Evolutionary conservation across 2,329 filamentous ascomycete genomes (phyloP), one percentile per base, ranked within the genome.

Genomic region (Penicillium thymicola): DNA sequence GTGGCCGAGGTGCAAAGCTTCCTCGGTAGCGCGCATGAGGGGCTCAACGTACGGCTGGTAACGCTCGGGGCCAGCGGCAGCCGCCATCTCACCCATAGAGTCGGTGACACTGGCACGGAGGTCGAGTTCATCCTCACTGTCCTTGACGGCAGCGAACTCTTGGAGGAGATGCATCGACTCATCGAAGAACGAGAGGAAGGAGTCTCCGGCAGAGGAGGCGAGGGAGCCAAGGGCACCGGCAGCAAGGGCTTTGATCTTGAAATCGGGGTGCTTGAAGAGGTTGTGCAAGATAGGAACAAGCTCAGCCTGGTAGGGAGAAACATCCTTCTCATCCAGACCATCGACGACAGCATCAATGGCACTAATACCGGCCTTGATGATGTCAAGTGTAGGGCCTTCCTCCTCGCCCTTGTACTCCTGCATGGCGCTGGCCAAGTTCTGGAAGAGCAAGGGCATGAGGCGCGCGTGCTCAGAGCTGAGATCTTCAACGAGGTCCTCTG

Each of bases 41-140:
- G 91, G 90, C 70, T 89, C 82, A 36, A 97, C 92, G 70, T 93
- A 97, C 14, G 89, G 90, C 79, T 96, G 87, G 82, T 97, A 97
- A 46, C 89, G 82, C 72, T 90, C 83, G 36, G 90, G 80, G 21
- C 94, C 94, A 58, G 97, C 93, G 53, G 94, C 91, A 55, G 87
- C 81, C 41, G 94, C 92, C 70, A 97, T 95, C 73, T 92, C 92
- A 57, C 92, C 93, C 81, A 99, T 89, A 25, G 92, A 87, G 78
- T 99, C 94, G 65, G 90, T 92, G 38, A 95, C 91, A 55, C 91
- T 89, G 65, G 90, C 92, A 65, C 94, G 88, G 34, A 97, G 85
- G 62, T 96, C 88, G 52, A 97, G 85, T 71, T 96, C 91, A 50
- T 96, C 92, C 64, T 96, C 89, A 58, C 85, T 89, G 51, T 92